These are phyloP conservation scores for Coriolopsis trogii DNA, from an alignment of 1,284 basidiomycete genomes.

Conservation along the genomic window DNA sequence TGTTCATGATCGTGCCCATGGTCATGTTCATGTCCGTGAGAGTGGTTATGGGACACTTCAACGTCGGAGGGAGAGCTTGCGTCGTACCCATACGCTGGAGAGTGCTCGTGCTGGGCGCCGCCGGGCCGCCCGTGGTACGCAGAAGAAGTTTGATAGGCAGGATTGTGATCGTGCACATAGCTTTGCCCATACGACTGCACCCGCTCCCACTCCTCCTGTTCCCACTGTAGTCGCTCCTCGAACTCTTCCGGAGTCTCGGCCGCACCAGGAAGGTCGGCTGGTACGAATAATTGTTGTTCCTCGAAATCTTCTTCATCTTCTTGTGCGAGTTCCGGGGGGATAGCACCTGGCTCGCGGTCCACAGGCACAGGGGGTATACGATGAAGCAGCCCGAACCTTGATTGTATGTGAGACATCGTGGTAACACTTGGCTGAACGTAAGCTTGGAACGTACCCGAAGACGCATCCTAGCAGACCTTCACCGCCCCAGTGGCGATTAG, in stretches of 20 bases:
- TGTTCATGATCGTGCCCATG: constrained; percentile 12
- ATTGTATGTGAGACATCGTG: neutral
- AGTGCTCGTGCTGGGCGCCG: constrained; percentile 19
- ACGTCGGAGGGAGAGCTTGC: constrained; percentile 19
- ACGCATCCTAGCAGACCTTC: constrained; percentile 93
- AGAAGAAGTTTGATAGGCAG: constrained; percentile 33
- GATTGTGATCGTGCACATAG: constrained; percentile 30
- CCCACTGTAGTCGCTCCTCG: constrained; percentile 42
- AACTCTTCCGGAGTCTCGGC: constrained; percentile 37
- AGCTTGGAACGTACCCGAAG: constrained; percentile 70
- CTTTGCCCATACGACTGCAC: constrained; percentile 34
- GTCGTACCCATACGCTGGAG: constrained; percentile 12
- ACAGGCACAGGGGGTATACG: constrained; percentile 77
- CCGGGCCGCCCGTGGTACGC: constrained; percentile 24
- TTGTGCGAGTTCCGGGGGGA: constrained; percentile 55
- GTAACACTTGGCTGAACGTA: neutral
- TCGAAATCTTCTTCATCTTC: constrained; percentile 52
- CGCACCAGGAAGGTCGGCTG: constrained; percentile 52
- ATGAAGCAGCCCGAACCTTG: constrained; percentile 82
- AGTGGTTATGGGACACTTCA: constrained; percentile 21
- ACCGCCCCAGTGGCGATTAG: constrained; percentile 95
- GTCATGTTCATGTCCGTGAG: constrained; percentile 16
- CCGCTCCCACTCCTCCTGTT: constrained; percentile 45
- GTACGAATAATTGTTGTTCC: constrained; percentile 69
- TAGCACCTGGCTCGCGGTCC: constrained; percentile 54